Percentiles rank a stretch among this genome's conserved stretches.
Evolutionary conservation across 2,329 filamentous ascomycete species (phyloP).

Genomic region (Tolypocladium inflatum): DNA sequence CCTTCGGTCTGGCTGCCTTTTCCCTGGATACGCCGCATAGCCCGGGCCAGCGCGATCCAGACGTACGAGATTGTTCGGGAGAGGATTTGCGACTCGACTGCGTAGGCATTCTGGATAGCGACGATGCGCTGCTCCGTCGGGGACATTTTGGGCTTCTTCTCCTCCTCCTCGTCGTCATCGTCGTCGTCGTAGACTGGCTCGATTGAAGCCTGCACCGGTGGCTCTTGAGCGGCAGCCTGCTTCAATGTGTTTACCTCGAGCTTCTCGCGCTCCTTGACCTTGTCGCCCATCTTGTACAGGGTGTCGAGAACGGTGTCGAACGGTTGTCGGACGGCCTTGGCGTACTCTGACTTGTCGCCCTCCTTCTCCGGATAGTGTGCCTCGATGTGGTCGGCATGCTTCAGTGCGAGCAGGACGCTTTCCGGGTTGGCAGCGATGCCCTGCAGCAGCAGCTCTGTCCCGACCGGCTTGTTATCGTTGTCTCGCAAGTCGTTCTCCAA

Average conservation of each 20-base stretch:
- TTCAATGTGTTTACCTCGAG: constrained; percentile 48
- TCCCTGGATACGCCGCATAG: constrained; percentile 90
- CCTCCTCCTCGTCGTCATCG: constrained; percentile 32
- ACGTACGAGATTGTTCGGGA: constrained; percentile 82
- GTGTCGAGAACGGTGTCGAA: constrained; percentile 77
- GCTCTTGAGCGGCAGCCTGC: constrained; percentile 33
- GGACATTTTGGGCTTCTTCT: constrained; percentile 34
- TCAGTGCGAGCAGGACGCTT: constrained; percentile 82
- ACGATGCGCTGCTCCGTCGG: constrained; percentile 56
- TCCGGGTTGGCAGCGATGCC: constrained; percentile 88
- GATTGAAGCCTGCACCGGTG: constrained; percentile 26
- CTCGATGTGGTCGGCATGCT: constrained; percentile 81
- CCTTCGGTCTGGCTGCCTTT: constrained; percentile 57
- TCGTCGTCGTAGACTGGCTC: constrained; percentile 42
- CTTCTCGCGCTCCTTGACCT: constrained; percentile 55
- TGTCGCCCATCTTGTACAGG: constrained; percentile 78
- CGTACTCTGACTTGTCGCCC: constrained; percentile 66
- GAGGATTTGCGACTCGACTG: constrained; percentile 63
- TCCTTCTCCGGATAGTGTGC: constrained; percentile 68
- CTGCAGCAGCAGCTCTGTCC: constrained; percentile 68
- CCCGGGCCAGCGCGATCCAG: constrained; percentile 90
- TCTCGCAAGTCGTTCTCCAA: constrained; percentile 62
- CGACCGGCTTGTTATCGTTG: constrained; percentile 49
- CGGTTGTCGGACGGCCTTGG: constrained; percentile 68
- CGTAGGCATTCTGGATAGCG: constrained; percentile 56